Conservation (phyloP, 352 stramenopile genomes). For the Pythium sukuiense region DNA sequence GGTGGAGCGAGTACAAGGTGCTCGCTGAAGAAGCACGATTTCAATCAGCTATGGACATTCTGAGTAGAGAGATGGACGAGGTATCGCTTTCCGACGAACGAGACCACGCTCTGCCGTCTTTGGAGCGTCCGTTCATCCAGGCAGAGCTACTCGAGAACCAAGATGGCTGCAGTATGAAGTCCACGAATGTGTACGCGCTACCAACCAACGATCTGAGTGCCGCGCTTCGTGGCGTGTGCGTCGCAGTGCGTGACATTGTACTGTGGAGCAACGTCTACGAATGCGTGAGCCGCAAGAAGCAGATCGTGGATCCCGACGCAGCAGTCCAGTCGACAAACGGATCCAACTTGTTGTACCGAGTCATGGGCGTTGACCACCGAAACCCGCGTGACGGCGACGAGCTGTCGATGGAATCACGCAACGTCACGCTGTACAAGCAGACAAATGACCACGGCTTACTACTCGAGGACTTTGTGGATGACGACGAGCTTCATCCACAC, state of each 20-base stretch:
- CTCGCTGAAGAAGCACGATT: not conserved
- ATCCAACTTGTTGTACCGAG: constrained; percentile 6
- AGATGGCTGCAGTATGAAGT: constrained; percentile 17
- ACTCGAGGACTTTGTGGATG: constrained; percentile 32
- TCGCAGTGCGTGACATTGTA: constrained; percentile 27
- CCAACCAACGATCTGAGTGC: constrained; percentile 30
- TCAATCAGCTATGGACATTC: constrained; percentile 3
- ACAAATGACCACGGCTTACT: constrained; percentile 23
- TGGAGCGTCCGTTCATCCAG: constrained; percentile 3
- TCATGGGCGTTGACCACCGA: not conserved
- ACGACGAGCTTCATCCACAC: constrained; percentile 30
- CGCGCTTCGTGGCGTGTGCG: constrained; percentile 23
- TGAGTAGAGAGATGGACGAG: constrained; percentile 1
- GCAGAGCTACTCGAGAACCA: not conserved
- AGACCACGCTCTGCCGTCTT: not conserved
- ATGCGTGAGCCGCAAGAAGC: constrained; percentile 14
- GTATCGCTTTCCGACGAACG: not conserved
- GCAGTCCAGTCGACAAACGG: not conserved
- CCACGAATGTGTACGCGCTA: constrained; percentile 34
- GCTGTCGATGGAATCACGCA: constrained; percentile 24
- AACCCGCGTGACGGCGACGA: not conserved
- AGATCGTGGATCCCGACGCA: constrained; percentile 15
- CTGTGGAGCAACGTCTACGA: constrained; percentile 29
- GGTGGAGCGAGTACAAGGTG: not conserved
- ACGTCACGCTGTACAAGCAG: constrained; percentile 26